Evolutionary conservation across 768 basidiomycete species (phyloP).

Genomic region (Lactifluus pinguis): DNA sequence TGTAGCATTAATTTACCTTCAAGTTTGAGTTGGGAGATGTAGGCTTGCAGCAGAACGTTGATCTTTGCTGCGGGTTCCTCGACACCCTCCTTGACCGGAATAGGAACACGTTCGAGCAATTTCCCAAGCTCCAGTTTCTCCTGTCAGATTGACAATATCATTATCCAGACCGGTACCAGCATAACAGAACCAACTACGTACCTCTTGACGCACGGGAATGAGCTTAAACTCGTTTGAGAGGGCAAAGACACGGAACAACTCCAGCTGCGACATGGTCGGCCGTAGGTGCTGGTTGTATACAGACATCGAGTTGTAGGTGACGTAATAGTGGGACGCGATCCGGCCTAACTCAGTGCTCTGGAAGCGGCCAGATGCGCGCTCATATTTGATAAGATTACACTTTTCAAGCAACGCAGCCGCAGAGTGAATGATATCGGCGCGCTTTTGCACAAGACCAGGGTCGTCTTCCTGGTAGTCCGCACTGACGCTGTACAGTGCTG

Average conservation of each 20-base stretch:
- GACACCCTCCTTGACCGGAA: conserved; percentile 93
- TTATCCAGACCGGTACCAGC: background rate
- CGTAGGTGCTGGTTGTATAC: conserved; percentile 92
- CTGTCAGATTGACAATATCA: conserved; percentile 22
- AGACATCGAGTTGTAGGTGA: conserved; percentile 92
- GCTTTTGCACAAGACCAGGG: conserved; percentile 74
- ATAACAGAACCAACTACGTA: conserved; percentile 16
- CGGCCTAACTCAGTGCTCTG: conserved; percentile 88
- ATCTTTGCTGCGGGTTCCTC: conserved; percentile 97
- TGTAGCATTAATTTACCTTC: conserved; percentile 44
- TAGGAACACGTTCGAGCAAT: conserved; percentile 87
- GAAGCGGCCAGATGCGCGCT: conserved; percentile 79
- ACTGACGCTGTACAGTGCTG: conserved; percentile 79
- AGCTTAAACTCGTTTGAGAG: conserved; percentile 93
- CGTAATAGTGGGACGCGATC: conserved; percentile 93
- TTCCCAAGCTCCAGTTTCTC: conserved; percentile 89
- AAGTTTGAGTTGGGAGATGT: conserved; percentile 88
- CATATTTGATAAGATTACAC: conserved; percentile 90
- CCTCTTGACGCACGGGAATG: conserved; percentile 75
- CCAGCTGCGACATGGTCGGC: conserved; percentile 78
- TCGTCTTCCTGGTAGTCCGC: conserved; percentile 90
- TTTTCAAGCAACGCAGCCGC: conserved; percentile 92
- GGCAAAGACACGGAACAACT: conserved; percentile 93
- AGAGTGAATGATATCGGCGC: conserved; percentile 87
- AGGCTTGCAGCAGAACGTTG: conserved; percentile 91